Conservation (phyloP, 345 rosid genomes). For the Punica granatum region DNA sequence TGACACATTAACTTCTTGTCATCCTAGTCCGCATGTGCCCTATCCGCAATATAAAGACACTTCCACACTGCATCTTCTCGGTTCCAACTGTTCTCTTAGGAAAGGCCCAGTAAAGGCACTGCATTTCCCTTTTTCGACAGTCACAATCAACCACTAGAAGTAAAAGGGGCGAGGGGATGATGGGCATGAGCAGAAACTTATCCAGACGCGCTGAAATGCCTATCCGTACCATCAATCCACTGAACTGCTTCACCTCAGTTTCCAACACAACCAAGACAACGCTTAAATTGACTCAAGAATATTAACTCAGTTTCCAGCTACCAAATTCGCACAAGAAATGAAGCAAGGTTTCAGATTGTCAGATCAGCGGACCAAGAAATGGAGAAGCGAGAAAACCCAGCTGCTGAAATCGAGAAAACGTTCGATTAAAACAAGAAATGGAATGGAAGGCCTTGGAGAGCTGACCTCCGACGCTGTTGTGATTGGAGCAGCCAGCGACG, state of each 20-base stretch:
- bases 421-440: not conserved
- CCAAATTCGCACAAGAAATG: too few species aligned
- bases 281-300: too few species aligned
- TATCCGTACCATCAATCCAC: not conserved
- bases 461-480: conserved; percentile 64
- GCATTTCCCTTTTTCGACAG: not conserved
- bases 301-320: too few species aligned
- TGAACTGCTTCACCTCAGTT: too few species aligned
- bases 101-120: not conserved
- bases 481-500: conserved; percentile 64
- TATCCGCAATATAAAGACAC: not conserved
- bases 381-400: not conserved
- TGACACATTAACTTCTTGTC: not conserved
- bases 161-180: not conserved
- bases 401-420: not conserved
- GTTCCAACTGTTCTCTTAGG: too few species aligned
- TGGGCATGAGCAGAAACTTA: not conserved
- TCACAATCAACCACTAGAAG: not conserved
- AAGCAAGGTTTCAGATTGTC: not conserved
- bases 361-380: not conserved
- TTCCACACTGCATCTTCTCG: not conserved
- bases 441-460: not conserved
- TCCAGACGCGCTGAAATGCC: not conserved
- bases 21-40: not conserved
- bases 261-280: too few species aligned